A percentile compares a stretch with the other conserved stretches of the same genome.
Conservation (phyloP, 768 basidiomycete species). For the Gyrodon lividus region DNA sequence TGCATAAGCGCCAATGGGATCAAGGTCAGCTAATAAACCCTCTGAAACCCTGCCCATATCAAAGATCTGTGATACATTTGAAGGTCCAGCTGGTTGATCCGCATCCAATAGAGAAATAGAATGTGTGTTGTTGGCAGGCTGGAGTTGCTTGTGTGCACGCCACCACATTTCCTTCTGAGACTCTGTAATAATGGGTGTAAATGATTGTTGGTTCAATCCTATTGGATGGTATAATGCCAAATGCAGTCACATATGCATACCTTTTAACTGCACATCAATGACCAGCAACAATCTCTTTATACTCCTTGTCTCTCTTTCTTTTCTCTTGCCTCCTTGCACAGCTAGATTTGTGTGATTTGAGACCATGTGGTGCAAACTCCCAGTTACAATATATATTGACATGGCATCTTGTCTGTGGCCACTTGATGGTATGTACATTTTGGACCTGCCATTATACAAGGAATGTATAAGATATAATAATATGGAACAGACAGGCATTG, state of each 20-base stretch:
- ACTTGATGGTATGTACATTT: not conserved
- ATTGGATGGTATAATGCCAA: not conserved
- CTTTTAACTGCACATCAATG: not conserved
- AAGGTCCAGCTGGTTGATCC: not conserved
- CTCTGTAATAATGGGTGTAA: not conserved
- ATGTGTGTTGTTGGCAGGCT: too few species aligned
- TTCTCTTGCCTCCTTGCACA: not conserved
- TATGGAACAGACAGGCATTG: too few species aligned
- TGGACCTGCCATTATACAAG: not conserved
- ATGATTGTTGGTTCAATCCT: too few species aligned
- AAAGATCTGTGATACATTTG: not conserved
- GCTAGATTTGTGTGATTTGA: constrained; percentile 4
- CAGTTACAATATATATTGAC: not conserved
- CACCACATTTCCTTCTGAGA: not conserved
- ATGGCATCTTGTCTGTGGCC: constrained; percentile 11
- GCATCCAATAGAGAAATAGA: too few species aligned
- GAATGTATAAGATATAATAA: not conserved
- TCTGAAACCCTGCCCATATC: not conserved
- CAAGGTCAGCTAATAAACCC: not conserved
- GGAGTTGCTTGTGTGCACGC: too few species aligned
- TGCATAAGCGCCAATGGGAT: not conserved
- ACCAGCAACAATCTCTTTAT: not conserved
- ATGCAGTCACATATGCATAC: not conserved
- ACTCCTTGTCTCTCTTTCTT: not conserved
- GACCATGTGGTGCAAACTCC: not conserved